Evolutionary conservation across 306 rosid genomes (phyloP), one percentile per base, ranked within the genome.

Genomic region (Heteromeles arbutifolia): DNA sequence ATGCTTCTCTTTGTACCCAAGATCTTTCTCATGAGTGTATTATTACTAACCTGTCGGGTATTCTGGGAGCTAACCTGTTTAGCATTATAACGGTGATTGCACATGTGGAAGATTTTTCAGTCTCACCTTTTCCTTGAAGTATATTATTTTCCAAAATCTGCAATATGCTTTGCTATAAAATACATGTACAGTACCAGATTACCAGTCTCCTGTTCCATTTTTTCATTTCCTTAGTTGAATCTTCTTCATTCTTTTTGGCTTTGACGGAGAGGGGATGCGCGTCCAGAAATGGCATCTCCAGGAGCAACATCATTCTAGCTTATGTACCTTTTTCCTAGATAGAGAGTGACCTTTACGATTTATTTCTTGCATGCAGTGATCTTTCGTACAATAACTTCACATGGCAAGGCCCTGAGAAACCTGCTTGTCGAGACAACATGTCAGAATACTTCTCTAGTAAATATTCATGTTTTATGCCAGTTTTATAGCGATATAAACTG

Each of bases 321-420:
- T 61, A 29, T 44, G 26, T 28, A 31, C 15, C 65, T 65, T 31
- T 34, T 29, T 7, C 26, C 52, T 31, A 56, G 34, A 65, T 57
- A 63, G 8, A 26, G 50, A 65, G 26, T 75, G 64, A 48, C 44
- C 18, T 26, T 71, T 58, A 48, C 56, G 44, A 11, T 67, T 50
- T 72, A 41, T 84, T 64, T 65, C 53, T 83, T 79, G 72, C 70
- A 29, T 76, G 76, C 89, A 94, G 98, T 69, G 97, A 94, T 83
- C 95, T 94, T 83, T 91, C 98, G 5, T 94, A 87, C 91, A 94
- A 94, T 88, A 91, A 91, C 86, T 81, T 94, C 76, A 80, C 86
- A 3, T 85, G 85, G 87, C 93, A 85, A 85, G 90, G 89, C 77
- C 92, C 88, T 61, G 89, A 71, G 62, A 74, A 79, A 63, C 59